These are phyloP conservation scores for Martensiomyces pterosporus DNA, from an alignment of 192 early-diverging fungal genomes.

Conservation along the genomic window DNA sequence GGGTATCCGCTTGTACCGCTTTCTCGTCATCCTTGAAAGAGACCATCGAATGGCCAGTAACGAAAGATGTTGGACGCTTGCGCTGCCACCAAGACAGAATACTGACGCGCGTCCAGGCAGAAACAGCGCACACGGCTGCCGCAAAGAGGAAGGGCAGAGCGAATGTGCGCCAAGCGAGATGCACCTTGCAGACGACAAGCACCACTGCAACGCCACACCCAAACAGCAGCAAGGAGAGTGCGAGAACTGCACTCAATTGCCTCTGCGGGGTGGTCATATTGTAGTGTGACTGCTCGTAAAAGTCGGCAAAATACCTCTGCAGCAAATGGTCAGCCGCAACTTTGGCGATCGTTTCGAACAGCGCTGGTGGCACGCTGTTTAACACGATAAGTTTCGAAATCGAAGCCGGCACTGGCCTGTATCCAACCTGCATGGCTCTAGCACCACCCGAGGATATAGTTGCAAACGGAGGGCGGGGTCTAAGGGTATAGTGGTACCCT, in stretches of 20 bases:
- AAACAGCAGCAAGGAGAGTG: conserved; percentile 2
- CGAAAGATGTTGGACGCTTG: conserved; percentile 13
- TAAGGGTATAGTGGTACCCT: conserved; percentile 17
- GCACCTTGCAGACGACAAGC: neutral
- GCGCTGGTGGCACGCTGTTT: conserved; percentile 24
- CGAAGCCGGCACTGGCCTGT: conserved; percentile 14
- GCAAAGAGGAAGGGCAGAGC: conserved; percentile 10
- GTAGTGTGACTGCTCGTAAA: conserved; percentile 20
- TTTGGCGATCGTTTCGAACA: conserved; percentile 36
- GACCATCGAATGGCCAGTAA: neutral
- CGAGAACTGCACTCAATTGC: neutral
- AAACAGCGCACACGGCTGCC: neutral
- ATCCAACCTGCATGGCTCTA: conserved; percentile 1
- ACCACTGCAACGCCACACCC: conserved; percentile 7
- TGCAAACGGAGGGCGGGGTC: conserved; percentile 19
- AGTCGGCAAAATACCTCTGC: conserved; percentile 19
- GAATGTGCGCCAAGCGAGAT: conserved; percentile 18
- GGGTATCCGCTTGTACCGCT: conserved; percentile 1
- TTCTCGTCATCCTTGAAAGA: neutral
- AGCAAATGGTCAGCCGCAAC: conserved; percentile 18
- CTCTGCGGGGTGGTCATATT: conserved; percentile 23
- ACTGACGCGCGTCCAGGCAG: conserved; percentile 23
- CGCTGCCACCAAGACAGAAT: conserved; percentile 20
- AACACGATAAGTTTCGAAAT: conserved; percentile 13
- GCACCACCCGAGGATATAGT: neutral